phyloP scores from a whole-genome alignment of 176 grass and related monocot species.

The Rhynchospora pubera region DNA sequence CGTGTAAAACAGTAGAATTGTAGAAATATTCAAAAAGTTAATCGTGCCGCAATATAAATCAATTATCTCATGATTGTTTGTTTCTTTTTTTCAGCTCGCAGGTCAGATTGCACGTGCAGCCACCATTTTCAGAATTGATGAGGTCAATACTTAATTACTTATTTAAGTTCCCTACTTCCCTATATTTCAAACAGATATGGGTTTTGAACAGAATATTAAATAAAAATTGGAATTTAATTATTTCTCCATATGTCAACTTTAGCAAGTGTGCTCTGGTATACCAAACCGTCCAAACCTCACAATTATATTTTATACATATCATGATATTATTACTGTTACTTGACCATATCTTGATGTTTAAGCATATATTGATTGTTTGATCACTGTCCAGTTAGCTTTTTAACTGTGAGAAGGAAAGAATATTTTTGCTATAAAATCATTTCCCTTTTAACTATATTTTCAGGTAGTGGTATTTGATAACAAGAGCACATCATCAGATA shows the following conservation, averaged over 20 bases:
- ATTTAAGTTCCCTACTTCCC: neutral
- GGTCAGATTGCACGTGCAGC: conserved; percentile 83
- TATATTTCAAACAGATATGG: neutral
- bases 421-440: neutral
- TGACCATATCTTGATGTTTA: neutral
- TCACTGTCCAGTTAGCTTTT: neutral
- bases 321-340: no score
- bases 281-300: neutral
- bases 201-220: neutral
- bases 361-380: neutral
- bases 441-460: neutral
- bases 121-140: conserved; percentile 82
- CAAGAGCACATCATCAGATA: conserved; percentile 25
- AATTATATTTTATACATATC: neutral
- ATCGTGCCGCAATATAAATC: neutral
- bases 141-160: conserved; percentile 50
- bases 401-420: neutral
- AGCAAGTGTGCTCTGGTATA: neutral
- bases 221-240: neutral
- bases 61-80: neutral
- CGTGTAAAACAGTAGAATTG: neutral
- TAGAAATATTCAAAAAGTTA: neutral
- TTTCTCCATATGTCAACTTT: neutral
- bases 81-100: conserved; percentile 49
- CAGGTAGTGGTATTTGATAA: conserved; percentile 75